phyloP scores from a whole-genome alignment of 2,329 filamentous ascomycete species.

The Immersiporthe knoxdaviesiana region DNA sequence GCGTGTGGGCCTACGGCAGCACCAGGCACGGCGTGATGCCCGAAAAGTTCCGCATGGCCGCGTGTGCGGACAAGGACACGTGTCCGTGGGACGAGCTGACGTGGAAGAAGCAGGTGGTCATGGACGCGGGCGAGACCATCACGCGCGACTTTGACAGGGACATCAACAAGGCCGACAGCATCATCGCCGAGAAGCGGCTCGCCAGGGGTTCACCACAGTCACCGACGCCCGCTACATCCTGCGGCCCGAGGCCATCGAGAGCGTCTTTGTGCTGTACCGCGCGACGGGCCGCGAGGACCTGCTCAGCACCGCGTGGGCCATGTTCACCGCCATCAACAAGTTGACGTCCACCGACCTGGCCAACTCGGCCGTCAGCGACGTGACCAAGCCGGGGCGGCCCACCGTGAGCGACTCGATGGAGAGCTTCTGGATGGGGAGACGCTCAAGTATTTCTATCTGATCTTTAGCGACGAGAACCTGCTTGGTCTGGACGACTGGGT shows the following conservation, averaged over 20 bases:
- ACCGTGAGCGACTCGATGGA: conserved; percentile 26
- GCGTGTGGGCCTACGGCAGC: conserved; percentile 54
- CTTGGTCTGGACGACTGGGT: conserved; percentile 26
- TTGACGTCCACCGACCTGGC: conserved; percentile 16
- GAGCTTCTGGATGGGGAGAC: conserved; percentile 31
- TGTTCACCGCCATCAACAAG: conserved; percentile 26
- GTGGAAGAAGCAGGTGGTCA: conserved; percentile 34
- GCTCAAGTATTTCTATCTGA: conserved; percentile 29
- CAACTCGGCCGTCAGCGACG: conserved; percentile 24
- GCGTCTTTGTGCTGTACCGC: conserved; percentile 27
- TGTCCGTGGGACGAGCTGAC: conserved; percentile 37
- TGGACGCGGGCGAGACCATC: conserved; percentile 17
- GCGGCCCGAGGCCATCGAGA: conserved; percentile 29
- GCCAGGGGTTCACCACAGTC: conserved; percentile 18
- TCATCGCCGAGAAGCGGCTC: conserved; percentile 18
- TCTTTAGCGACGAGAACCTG: conserved; percentile 21
- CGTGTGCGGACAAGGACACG: conserved; percentile 39
- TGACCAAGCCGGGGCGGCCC: conserved; percentile 12
- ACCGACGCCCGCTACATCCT: conserved; percentile 26
- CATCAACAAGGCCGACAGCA: conserved; percentile 9
- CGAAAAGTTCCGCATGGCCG: conserved; percentile 49
- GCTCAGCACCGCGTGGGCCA: conserved; percentile 24
- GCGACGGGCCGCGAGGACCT: conserved; percentile 23
- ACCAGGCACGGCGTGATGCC: conserved; percentile 57
- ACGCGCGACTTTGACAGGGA: conserved; percentile 20